These are phyloP conservation scores for Cordyceps cateniannulata DNA, from an alignment of 2,329 filamentous ascomycete species.

Conservation along the genomic window DNA sequence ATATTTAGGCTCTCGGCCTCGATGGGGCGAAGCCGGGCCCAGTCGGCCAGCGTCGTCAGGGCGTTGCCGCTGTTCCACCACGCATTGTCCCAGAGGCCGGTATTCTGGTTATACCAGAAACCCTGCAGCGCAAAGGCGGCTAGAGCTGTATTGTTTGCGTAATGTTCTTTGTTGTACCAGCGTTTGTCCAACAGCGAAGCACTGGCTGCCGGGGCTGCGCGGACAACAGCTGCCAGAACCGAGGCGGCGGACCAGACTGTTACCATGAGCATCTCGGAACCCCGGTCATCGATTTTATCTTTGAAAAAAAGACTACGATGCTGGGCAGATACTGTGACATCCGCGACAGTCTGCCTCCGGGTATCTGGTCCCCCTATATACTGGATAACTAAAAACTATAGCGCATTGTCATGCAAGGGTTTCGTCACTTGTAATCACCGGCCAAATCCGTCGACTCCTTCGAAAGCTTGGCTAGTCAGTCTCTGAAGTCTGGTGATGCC, in stretches of 20 bases:
- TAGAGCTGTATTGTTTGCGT: not conserved
- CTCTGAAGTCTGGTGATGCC: no score
- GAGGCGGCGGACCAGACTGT: not conserved
- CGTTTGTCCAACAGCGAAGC: not conserved
- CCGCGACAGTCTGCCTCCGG: not conserved
- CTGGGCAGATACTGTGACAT: not conserved
- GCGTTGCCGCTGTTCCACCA: constrained; percentile 73
- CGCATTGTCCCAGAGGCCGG: constrained; percentile 56
- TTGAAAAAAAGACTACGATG: not conserved
- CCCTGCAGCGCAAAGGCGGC: not conserved
- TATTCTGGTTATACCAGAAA: constrained; percentile 51
- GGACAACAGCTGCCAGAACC: not conserved
- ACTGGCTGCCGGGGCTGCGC: not conserved
- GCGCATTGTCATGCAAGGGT: no score
- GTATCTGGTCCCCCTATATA: not conserved
- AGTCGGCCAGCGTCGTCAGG: constrained; percentile 56
- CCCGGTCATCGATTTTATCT: not conserved
- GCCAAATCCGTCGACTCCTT: no score
- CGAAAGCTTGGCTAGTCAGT: no score
- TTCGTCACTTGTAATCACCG: no score
- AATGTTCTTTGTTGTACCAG: not conserved
- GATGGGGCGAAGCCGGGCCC: constrained; percentile 29
- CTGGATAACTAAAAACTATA: no score
- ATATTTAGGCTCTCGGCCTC: constrained; percentile 34
- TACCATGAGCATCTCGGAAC: not conserved